These are phyloP conservation scores for Elongisporangium undulatum DNA, from an alignment of 352 stramenopile genomes.

Conservation along the genomic window DNA sequence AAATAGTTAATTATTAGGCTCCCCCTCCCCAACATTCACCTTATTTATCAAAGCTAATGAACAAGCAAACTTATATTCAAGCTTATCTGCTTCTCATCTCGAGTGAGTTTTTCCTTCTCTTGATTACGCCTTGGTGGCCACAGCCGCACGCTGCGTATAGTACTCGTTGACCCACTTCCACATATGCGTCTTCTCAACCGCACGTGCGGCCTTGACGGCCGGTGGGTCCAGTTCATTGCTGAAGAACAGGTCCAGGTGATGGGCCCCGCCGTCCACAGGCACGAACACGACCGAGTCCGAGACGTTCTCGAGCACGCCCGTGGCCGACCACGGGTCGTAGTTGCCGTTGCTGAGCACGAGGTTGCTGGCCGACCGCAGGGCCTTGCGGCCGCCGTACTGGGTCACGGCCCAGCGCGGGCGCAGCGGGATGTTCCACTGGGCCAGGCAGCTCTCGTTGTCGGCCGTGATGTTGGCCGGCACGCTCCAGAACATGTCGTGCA, in stretches of 20 bases:
- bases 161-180: slow-evolving; percentile 74
- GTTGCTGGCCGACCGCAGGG: slow-evolving; percentile 78
- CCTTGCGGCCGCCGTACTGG: slow-evolving; percentile 68
- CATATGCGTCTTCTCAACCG: slow-evolving; percentile 75
- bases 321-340: slow-evolving; percentile 91
- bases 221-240: slow-evolving; percentile 76
- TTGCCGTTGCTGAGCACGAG: slow-evolving; percentile 95
- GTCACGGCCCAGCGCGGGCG: slow-evolving; percentile 61
- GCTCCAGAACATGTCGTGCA: slow-evolving; percentile 87
- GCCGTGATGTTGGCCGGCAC: slow-evolving; percentile 56
- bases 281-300: slow-evolving; percentile 71
- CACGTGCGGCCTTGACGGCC: slow-evolving; percentile 60
- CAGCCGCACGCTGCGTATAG: slow-evolving; percentile 24
- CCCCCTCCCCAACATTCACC: not conserved
- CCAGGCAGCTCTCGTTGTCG: slow-evolving; percentile 57
- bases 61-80: slow-evolving; percentile 2
- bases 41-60: slow-evolving; percentile 4
- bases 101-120: not conserved
- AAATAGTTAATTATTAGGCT: slow-evolving; percentile 5
- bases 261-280: slow-evolving; percentile 65
- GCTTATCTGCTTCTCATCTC: not conserved
- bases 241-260: slow-evolving; percentile 93
- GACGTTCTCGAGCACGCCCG: slow-evolving; percentile 70
- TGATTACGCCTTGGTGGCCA: slow-evolving; percentile 3
- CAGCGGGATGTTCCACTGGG: slow-evolving; percentile 60